Percentiles rank a stretch among this genome's conserved stretches.
Conservation (phyloP, 257 asterid genomes). For the Nicotiana undulata region DNA sequence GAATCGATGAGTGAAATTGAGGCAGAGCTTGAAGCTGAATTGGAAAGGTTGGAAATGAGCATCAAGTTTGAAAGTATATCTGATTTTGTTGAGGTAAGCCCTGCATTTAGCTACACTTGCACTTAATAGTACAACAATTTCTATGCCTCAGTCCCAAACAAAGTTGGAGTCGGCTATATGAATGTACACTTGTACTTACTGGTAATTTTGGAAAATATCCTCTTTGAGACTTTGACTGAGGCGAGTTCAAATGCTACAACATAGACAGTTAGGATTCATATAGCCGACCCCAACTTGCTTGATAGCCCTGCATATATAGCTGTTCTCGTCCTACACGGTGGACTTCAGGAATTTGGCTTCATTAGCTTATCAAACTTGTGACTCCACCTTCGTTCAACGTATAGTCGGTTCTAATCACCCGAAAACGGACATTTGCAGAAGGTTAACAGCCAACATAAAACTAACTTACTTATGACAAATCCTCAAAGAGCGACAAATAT, state of each 20-base stretch:
- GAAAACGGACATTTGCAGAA: background rate
- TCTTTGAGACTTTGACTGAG: background rate
- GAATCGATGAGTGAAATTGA: conserved; percentile 52
- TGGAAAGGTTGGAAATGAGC: conserved; percentile 58
- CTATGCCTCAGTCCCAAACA: no score
- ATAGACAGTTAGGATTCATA: background rate
- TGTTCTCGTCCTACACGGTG: background rate
- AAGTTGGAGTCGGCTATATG: no score
- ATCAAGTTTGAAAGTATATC: conserved; percentile 33
- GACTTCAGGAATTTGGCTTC: no score
- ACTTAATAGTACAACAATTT: no score
- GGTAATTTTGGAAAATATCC: no score
- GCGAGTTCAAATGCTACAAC: background rate
- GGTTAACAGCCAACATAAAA: background rate
- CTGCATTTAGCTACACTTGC: background rate
- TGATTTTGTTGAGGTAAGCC: conserved; percentile 35
- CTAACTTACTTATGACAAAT: background rate
- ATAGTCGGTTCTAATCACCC: background rate
- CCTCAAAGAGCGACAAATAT: background rate
- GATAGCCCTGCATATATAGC: background rate
- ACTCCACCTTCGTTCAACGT: background rate
- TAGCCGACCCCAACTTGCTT: background rate
- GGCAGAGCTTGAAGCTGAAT: conserved; percentile 76
- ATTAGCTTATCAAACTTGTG: background rate
- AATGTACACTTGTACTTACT: no score